These are phyloP conservation scores for Papiliotrema nemorosa DNA, from an alignment of 1,284 basidiomycete genomes.

Conservation along the genomic window DNA sequence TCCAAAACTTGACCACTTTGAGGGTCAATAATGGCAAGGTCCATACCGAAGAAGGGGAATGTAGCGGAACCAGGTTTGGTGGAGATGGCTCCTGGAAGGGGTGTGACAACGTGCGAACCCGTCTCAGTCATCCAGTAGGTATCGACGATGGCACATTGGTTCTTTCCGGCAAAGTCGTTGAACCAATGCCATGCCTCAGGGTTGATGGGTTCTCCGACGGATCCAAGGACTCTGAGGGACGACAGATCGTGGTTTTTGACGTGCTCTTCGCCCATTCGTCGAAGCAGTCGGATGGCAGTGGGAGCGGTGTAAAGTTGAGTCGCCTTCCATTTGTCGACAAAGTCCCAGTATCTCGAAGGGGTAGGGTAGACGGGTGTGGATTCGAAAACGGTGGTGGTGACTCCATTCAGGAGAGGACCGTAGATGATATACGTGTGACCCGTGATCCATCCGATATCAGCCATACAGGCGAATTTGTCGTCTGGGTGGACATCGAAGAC, in stretches of 20 bases:
- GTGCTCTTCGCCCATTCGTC: conserved; percentile 81
- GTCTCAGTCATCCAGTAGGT: conserved; percentile 99
- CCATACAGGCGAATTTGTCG: conserved; percentile 95
- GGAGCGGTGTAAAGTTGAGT: conserved; percentile 95
- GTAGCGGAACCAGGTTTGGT: conserved; percentile 96
- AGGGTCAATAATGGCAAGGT: conserved; percentile 83
- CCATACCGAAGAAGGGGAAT: conserved; percentile 95
- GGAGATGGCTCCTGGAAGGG: conserved; percentile 90
- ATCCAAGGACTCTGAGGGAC: conserved; percentile 81
- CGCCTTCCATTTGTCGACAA: conserved; percentile 86
- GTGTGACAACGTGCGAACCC: conserved; percentile 90
- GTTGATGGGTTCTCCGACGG: conserved; percentile 97
- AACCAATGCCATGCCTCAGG: conserved; percentile 99
- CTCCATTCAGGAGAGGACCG: conserved; percentile 82
- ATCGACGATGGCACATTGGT: conserved; percentile 91
- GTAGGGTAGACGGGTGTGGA: conserved; percentile 96
- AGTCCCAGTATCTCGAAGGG: conserved; percentile 94
- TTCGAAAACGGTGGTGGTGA: conserved; percentile 92
- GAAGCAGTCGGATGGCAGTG: conserved; percentile 81
- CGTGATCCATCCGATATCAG: conserved; percentile 98
- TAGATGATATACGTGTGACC: conserved; percentile 98
- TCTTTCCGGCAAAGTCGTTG: conserved; percentile 79
- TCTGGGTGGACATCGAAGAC: conserved; percentile 94
- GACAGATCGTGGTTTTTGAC: conserved; percentile 81
- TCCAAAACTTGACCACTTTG: conserved; percentile 58